phyloP scores from a whole-genome alignment of 306 rosid species.

The Acacia crassicarpa region DNA sequence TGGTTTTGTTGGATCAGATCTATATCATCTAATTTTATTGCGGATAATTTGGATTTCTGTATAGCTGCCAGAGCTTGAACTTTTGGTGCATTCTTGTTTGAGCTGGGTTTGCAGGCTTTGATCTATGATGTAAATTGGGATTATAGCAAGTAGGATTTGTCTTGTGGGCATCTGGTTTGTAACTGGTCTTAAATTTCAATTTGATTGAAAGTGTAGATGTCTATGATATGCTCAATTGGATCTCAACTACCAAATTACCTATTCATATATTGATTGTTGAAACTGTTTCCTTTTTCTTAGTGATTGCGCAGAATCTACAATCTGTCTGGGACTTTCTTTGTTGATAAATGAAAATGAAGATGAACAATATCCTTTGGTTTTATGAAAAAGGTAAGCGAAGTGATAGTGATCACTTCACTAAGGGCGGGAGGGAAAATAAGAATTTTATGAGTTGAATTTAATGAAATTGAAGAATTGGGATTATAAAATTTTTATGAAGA shows the following conservation, averaged over 20 bases:
- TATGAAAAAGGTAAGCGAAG: slow-evolving; percentile 46
- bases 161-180: slow-evolving; percentile 34
- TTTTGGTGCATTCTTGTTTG: slow-evolving; percentile 24
- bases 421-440: neutral
- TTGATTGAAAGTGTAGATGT: slow-evolving; percentile 41
- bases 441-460: too few species aligned
- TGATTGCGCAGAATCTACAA: slow-evolving; percentile 34
- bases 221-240: slow-evolving; percentile 39
- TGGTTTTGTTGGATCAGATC: slow-evolving; percentile 65
- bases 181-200: slow-evolving; percentile 19
- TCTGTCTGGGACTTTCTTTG: slow-evolving; percentile 15
- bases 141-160: slow-evolving; percentile 48
- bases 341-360: slow-evolving; percentile 13
- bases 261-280: neutral
- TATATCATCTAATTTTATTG: slow-evolving; percentile 38
- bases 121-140: slow-evolving; percentile 48
- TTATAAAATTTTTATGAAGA: too few species aligned
- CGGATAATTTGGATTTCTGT: slow-evolving; percentile 44
- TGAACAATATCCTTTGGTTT: slow-evolving; percentile 29
- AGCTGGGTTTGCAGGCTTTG: slow-evolving; percentile 41
- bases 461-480: too few species aligned
- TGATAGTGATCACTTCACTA: slow-evolving; percentile 33
- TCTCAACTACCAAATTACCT: slow-evolving; percentile 12
- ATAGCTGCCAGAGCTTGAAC: slow-evolving; percentile 32
- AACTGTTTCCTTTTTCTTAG: neutral